Conservation (phyloP, 495 filamentous ascomycete genomes). For the Penicillium ucsense region DNA sequence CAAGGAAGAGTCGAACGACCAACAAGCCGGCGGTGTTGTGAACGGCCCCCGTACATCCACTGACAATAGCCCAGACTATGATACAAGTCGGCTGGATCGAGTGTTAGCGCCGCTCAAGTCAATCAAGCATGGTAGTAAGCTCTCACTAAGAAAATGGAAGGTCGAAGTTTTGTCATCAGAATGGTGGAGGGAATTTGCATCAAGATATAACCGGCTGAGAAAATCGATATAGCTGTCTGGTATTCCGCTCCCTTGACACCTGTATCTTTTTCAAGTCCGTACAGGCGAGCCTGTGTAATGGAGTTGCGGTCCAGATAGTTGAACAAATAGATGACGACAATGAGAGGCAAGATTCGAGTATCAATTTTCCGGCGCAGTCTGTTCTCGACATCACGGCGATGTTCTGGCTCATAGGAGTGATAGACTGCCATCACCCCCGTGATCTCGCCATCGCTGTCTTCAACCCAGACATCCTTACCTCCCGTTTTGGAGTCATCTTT, state of each 20-base stretch:
- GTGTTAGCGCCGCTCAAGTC: background rate
- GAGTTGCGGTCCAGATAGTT: conserved; percentile 61
- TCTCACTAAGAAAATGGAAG: conserved; percentile 48
- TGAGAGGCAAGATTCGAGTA: conserved; percentile 42
- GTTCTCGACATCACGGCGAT: conserved; percentile 3
- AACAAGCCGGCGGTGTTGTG: conserved; percentile 33
- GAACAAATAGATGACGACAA: conserved; percentile 59
- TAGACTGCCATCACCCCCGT: conserved; percentile 6
- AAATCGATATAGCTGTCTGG: conserved; percentile 48
- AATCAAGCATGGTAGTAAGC: background rate
- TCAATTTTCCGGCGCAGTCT: conserved; percentile 48
- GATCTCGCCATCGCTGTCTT: background rate
- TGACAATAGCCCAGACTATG: conserved; percentile 56
- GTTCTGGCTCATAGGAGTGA: conserved; percentile 10
- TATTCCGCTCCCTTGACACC: conserved; percentile 35
- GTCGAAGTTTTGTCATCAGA: conserved; percentile 35
- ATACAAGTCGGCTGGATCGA: conserved; percentile 38
- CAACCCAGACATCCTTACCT: conserved; percentile 6
- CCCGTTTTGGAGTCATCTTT: conserved; percentile 1
- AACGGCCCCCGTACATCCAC: conserved; percentile 44
- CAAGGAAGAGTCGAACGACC: conserved; percentile 47
- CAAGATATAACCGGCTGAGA: conserved; percentile 51
- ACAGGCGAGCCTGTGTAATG: conserved; percentile 38
- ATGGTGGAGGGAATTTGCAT: conserved; percentile 15
- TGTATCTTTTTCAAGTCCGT: conserved; percentile 37